These are phyloP conservation scores for Lanmaoa rubissima DNA, from an alignment of 768 basidiomycete species.

Conservation along the genomic window DNA sequence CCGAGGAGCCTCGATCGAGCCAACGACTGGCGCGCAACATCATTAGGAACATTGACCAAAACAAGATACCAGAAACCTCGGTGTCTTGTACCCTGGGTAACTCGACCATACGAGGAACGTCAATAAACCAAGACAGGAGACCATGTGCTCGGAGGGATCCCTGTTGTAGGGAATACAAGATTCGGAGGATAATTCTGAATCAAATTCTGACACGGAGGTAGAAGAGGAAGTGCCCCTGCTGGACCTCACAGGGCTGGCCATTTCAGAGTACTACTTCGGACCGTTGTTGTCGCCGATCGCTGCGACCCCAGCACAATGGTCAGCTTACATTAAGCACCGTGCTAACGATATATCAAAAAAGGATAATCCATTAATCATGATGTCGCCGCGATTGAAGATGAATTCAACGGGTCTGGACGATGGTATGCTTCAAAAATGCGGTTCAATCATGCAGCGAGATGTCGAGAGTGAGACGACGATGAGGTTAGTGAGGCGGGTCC, in stretches of 20 bases:
- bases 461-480: background rate
- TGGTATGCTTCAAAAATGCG: constrained; percentile 4
- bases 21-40: no score
- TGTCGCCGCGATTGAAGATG: constrained; percentile 3
- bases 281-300: constrained; percentile 7
- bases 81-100: no score
- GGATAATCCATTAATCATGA: background rate
- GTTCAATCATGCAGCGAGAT: background rate
- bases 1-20: no score
- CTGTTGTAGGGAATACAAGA: background rate
- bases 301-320: constrained; percentile 1
- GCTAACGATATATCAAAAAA: no score
- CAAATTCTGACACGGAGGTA: background rate
- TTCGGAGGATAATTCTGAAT: background rate
- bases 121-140: no score
- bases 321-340: background rate
- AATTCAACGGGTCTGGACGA: background rate
- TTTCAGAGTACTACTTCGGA: constrained; percentile 6
- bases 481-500: background rate
- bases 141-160: no score
- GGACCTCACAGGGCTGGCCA: background rate
- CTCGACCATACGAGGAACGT: no score
- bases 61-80: no score
- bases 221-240: background rate
- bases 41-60: no score